Base-by-base conservation (phyloP, 306 rosid species). In the Corylus avellana region DNA sequence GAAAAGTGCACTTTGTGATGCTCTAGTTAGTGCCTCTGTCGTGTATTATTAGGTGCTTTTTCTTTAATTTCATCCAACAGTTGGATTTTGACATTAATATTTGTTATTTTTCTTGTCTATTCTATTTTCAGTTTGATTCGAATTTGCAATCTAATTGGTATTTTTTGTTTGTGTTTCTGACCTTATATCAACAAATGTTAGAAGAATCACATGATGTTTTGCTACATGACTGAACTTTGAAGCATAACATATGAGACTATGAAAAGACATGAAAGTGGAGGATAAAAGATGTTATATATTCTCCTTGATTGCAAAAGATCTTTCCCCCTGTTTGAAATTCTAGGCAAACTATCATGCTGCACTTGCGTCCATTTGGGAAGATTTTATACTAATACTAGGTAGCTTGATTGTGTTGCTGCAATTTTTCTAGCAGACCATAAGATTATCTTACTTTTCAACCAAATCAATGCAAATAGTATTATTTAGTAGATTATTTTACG, bases 1-100 rank as follows among this genome's bases (percentile, higher is more conserved):
- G 81, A 82, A 88, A 88, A 75, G 85, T 77, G 77, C 74, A 53
- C 47, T 75, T 78, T 86, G 83, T 78, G 72, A 77, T 84, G 84
- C 82, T 72, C 53, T 85, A 51, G 53, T 50, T 74, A 50, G 66
- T 75, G 48, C 57, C 80, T 85, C 81, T 76, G 77, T 49, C 74
- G 85, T 78, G 49, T 75, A n/a, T 73, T 56, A 29, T 56, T 25
- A 75, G 29, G 44, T 50, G 47, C 79, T 80, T 77, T 79, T 75
- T 42, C 80, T 69, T 86, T 78, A 44, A 73, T 85, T 79, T 75
- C 76, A 29, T 58, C 16, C 73, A 13, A 74, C 76, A 84, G 82
- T 73, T 62, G 47, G 61, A 61, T 79, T 59, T 49, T 53, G 82
- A 76, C 11, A 50, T 39, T 4, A 0, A 42, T 70, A 29, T 64